Evolutionary conservation across 1,284 basidiomycete species (phyloP).

Genomic region (Austropuccinia psidii): DNA sequence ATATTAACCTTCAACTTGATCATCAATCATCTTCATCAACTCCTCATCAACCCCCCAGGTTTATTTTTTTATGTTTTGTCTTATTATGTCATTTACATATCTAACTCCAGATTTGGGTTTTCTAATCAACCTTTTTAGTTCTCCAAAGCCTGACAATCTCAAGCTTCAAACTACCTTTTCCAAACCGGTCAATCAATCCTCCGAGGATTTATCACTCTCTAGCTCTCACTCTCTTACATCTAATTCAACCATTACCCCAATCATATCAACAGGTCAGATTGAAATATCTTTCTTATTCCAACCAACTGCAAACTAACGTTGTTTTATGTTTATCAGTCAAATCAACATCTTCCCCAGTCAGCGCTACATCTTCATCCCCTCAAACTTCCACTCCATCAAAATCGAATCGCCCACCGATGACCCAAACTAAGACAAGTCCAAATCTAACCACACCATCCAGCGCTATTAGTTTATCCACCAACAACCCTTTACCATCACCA

Average conservation of each 20-base stretch:
- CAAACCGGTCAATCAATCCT: not conserved
- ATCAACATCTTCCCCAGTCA: slow-evolving; percentile 12
- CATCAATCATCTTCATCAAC: not conserved
- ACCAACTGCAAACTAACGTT: not conserved
- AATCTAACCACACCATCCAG: not conserved
- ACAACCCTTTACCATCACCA: not conserved
- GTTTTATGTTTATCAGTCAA: not conserved
- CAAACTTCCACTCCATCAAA: not conserved
- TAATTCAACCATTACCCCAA: not conserved
- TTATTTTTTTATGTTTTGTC: too few species aligned
- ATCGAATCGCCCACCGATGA: not conserved
- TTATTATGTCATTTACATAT: too few species aligned
- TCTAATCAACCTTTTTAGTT: too few species aligned
- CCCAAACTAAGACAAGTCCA: not conserved
- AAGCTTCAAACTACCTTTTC: not conserved
- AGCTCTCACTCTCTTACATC: not conserved
- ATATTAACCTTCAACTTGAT: not conserved
- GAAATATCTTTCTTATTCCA: not conserved
- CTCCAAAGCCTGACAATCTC: too few species aligned
- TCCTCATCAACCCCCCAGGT: not conserved
- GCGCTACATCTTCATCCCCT: not conserved
- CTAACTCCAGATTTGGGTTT: too few species aligned
- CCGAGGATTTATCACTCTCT: slow-evolving; percentile 6
- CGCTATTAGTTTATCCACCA: too few species aligned
- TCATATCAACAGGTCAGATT: not conserved